Percentiles rank a stretch among this genome's conserved stretches.
Evolutionary conservation across 805 yeast species (phyloP).

Genomic region (Yamadazyma ubonensis): DNA sequence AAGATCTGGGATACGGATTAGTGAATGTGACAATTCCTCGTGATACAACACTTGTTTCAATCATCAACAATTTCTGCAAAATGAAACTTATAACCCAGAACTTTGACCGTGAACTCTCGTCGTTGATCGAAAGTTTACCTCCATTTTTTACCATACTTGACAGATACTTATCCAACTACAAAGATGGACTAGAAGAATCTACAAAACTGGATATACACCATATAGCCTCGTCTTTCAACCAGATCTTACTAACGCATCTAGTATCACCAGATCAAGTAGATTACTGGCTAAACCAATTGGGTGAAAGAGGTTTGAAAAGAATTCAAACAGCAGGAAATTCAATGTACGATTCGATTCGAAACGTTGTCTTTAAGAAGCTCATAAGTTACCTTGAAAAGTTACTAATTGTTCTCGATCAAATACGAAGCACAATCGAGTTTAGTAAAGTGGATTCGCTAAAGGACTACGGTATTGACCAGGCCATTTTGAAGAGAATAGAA

Average conservation of each 20-base stretch:
- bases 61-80: slow-evolving; percentile 11
- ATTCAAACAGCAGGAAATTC: slow-evolving; percentile 52
- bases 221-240: slow-evolving; percentile 1
- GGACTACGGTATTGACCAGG: slow-evolving; percentile 11
- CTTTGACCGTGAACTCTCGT: slow-evolving; percentile 19
- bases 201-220: neutral
- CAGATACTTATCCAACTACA: slow-evolving; percentile 32
- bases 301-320: slow-evolving; percentile 61
- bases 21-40: slow-evolving; percentile 2
- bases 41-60: slow-evolving; percentile 4
- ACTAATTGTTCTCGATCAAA: slow-evolving; percentile 43
- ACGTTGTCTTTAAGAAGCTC: slow-evolving; percentile 46
- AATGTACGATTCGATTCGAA: slow-evolving; percentile 50
- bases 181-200: slow-evolving; percentile 21
- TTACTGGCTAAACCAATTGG: slow-evolving; percentile 64
- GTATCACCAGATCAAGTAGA: slow-evolving; percentile 49
- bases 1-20: neutral
- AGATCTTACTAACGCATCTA: slow-evolving; percentile 42
- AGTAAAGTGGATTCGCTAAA: slow-evolving; percentile 12
- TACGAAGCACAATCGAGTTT: slow-evolving; percentile 44
- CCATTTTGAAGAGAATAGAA: slow-evolving; percentile 6
- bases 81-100: slow-evolving; percentile 10
- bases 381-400: slow-evolving; percentile 58
- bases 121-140: slow-evolving; percentile 21
- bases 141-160: slow-evolving; percentile 29